Base-by-base conservation (phyloP, 2,329 filamentous ascomycete species). In the Chaetomiaceae sp. region DNA sequence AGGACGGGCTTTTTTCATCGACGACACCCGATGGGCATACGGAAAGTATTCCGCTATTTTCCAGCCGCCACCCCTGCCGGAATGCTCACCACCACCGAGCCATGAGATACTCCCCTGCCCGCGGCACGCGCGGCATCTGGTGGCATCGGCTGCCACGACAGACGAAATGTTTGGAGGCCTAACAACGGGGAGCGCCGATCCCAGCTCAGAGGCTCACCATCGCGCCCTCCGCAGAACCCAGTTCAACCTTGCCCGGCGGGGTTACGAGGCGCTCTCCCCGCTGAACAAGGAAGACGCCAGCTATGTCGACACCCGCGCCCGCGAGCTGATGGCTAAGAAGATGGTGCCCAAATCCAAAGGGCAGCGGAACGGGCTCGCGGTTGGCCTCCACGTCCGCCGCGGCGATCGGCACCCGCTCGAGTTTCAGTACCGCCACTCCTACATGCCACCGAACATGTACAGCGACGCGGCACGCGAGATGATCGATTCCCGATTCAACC, bases 21-120 rank as follows among this genome's bases (percentile, higher is more conserved):
- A 95, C 62, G 90, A 95, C 69, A 82, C 86, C 6, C 78, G 85
- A 59, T 95, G 90, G 85, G 84, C 86, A 1, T 94, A 94, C 62
- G 90, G 90, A 9, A 76, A 78, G 47, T 95, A 89, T 64, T 78
- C 77, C 0, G 77, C 81, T 46, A 89, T 88, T 62, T 95, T 95
- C 69, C 72, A 80, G 41, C 71, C 81, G 3, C 85, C 86, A 1
- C 85, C 87, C 0, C 61, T 75, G 2, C 83, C 85, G 1, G 69
- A 73, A 21, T 95, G 90, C 66, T 76, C 79, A 7, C 82, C 86
- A 16, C 89, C 90, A 11, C 85, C 86, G n/a, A 74, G 79, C 23
- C 81, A 87, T 51, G 82, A 90, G 61, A 87, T 90, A 67, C 72
- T 94, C 0, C 89, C 90, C 1, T 95, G 89, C 64, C 90, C 90